A percentile compares a stretch with the other conserved stretches of the same genome.
phyloP scores from a whole-genome alignment of 345 rosid genomes.

The Kandelia obovata region DNA sequence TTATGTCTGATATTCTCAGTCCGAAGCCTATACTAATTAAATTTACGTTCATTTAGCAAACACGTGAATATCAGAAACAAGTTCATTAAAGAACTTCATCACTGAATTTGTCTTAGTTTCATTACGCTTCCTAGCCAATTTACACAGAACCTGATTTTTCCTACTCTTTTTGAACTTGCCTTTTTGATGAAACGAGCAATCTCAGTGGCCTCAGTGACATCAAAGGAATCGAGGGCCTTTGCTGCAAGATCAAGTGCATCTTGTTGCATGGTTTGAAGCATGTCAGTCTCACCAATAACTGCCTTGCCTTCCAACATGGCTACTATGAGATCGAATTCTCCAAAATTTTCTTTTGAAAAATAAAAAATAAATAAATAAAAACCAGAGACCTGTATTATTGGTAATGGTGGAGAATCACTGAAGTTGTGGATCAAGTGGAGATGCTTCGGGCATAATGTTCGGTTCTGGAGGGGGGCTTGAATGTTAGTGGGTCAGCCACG shows the following conservation, averaged over 20 bases:
- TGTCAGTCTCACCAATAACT: constrained; percentile 69
- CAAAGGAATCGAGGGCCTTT: constrained; percentile 76
- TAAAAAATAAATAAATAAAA: not conserved
- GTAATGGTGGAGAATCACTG: not conserved
- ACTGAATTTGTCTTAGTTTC: no score
- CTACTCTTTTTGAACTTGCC: constrained; percentile 30
- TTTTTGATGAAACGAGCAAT: constrained; percentile 74
- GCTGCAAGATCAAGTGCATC: constrained; percentile 66
- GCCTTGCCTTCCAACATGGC: constrained; percentile 87
- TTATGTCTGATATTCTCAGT: not conserved
- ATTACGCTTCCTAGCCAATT: not conserved
- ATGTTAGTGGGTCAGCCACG: constrained; percentile 21
- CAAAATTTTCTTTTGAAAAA: not conserved
- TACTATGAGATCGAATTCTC: not conserved
- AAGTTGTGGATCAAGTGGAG: constrained; percentile 6
- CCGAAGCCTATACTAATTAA: no score
- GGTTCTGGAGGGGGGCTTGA: not conserved
- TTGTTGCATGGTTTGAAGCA: constrained; percentile 74
- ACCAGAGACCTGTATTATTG: not conserved
- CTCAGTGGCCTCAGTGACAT: constrained; percentile 60
- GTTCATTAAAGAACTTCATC: no score
- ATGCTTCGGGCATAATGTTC: not conserved
- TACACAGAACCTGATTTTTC: no score
- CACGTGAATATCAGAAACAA: no score
- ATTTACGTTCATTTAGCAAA: no score